phyloP scores from a whole-genome alignment of 768 basidiomycete species.

The Collybia mongolica region DNA sequence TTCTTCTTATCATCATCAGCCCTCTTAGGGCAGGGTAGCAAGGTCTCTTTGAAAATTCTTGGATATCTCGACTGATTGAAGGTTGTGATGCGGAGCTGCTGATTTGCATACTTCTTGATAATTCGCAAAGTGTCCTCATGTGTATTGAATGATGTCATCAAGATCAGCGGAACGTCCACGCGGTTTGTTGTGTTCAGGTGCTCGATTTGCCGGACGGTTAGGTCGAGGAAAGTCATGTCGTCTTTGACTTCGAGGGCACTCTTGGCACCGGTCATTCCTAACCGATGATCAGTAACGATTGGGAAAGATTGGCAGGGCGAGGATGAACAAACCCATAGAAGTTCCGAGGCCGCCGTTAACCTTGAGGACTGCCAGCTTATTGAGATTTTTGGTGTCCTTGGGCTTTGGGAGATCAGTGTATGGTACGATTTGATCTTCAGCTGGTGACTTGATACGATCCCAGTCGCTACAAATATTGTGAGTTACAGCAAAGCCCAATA shows the following conservation, averaged over 20 bases:
- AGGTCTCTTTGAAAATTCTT: slow-evolving; percentile 85
- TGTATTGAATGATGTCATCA: slow-evolving; percentile 99
- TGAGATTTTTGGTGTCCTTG: slow-evolving; percentile 63
- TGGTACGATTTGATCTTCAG: slow-evolving; percentile 80
- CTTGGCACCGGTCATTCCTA: slow-evolving; percentile 86
- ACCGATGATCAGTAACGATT: slow-evolving; percentile 5
- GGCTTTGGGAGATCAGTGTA: slow-evolving; percentile 70
- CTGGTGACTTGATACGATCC: slow-evolving; percentile 88
- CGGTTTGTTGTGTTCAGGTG: slow-evolving; percentile 84
- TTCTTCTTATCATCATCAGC: slow-evolving; percentile 82
- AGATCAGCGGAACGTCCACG: slow-evolving; percentile 93
- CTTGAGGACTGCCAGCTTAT: slow-evolving; percentile 94
- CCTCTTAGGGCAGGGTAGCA: slow-evolving; percentile 79
- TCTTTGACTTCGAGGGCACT: slow-evolving; percentile 94
- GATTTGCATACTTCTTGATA: slow-evolving; percentile 96
- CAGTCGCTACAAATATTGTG: slow-evolving; percentile 57
- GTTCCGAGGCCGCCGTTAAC: slow-evolving; percentile 93
- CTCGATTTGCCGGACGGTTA: slow-evolving; percentile 93
- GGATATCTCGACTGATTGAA: slow-evolving; percentile 97
- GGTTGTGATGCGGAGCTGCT: slow-evolving; percentile 88
- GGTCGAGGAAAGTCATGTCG: slow-evolving; percentile 96
- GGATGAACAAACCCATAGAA: slow-evolving; percentile 65
- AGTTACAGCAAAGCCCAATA: slow-evolving; percentile 1
- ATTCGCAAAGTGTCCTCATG: slow-evolving; percentile 94
- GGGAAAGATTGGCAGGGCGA: not conserved